phyloP scores from a whole-genome alignment of 2,329 filamentous ascomycete species.

The Colletotrichum liaoningense region DNA sequence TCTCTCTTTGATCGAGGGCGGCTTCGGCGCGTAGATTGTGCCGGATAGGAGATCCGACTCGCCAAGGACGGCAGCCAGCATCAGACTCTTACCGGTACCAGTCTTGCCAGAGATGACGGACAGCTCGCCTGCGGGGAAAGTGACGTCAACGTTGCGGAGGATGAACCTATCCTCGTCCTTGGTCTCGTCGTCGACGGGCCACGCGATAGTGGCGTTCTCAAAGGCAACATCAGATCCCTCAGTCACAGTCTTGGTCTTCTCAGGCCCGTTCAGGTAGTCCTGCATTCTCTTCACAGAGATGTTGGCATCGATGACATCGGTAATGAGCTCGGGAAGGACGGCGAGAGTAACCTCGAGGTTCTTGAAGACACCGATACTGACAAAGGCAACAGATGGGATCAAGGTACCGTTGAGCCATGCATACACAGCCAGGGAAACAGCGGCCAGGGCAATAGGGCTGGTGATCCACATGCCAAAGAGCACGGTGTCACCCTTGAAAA shows the following conservation, averaged over 20 bases:
- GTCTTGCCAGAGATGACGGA: slow-evolving; percentile 83
- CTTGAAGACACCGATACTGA: slow-evolving; percentile 79
- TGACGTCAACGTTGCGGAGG: slow-evolving; percentile 71
- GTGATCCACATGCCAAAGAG: slow-evolving; percentile 78
- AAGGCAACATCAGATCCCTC: slow-evolving; percentile 72
- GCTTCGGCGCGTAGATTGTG: slow-evolving; percentile 66
- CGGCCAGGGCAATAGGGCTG: slow-evolving; percentile 79
- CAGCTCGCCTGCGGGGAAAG: slow-evolving; percentile 76
- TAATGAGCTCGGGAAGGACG: slow-evolving; percentile 78
- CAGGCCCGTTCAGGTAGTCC: slow-evolving; percentile 75
- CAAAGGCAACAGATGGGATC: slow-evolving; percentile 81
- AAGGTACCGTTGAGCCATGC: slow-evolving; percentile 72
- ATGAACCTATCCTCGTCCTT: slow-evolving; percentile 71
- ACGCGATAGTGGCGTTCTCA: slow-evolving; percentile 76
- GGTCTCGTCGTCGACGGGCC: slow-evolving; percentile 75
- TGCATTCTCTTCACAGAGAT: slow-evolving; percentile 81
- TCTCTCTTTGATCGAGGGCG: slow-evolving; percentile 58
- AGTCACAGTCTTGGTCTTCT: slow-evolving; percentile 66
- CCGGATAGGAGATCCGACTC: slow-evolving; percentile 78
- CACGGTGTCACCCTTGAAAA: slow-evolving; percentile 72
- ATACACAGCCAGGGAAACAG: slow-evolving; percentile 77
- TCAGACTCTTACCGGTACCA: slow-evolving; percentile 80
- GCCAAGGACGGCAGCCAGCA: slow-evolving; percentile 79
- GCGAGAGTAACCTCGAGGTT: slow-evolving; percentile 79
- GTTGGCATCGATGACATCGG: slow-evolving; percentile 76